A percentile compares a stretch with the other conserved stretches of the same genome.
phyloP scores from a whole-genome alignment of 768 basidiomycete genomes.

The Gelatoporia subvermispora region DNA sequence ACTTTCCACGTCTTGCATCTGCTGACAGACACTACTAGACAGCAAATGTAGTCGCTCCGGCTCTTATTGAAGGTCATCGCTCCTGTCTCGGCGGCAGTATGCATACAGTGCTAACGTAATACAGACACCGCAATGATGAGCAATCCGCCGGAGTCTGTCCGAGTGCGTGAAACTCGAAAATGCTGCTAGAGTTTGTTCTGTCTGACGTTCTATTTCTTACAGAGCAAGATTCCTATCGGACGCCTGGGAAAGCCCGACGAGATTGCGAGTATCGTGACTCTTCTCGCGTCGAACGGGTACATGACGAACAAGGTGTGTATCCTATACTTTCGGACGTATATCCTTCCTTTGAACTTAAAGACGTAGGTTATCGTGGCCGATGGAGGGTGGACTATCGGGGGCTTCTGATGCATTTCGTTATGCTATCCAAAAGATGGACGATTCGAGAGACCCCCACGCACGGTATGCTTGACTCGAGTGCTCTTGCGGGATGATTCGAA shows the following conservation, averaged over 20 bases:
- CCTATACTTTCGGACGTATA: neutral
- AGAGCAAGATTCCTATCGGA: constrained; percentile 47
- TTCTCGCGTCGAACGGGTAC: constrained; percentile 46
- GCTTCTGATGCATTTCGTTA: constrained; percentile 32
- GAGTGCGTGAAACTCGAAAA: constrained; percentile 20
- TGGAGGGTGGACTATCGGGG: constrained; percentile 40
- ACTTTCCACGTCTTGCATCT: neutral
- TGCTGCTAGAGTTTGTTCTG: neutral
- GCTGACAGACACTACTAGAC: constrained; percentile 26
- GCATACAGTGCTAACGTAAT: neutral
- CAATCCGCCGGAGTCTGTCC: constrained; percentile 31
- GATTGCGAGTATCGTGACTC: constrained; percentile 46
- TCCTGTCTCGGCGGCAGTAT: neutral
- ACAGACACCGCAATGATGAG: constrained; percentile 46
- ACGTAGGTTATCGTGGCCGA: constrained; percentile 44
- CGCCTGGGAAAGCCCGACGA: constrained; percentile 47
- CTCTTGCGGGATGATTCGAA: too few species aligned
- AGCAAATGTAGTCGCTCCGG: constrained; percentile 50
- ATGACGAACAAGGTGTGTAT: constrained; percentile 51
- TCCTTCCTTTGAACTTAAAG: constrained; percentile 21
- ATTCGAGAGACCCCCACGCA: too few species aligned
- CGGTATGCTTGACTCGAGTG: too few species aligned
- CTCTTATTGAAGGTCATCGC: constrained; percentile 39
- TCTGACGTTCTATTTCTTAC: neutral
- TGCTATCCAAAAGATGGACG: neutral